A percentile compares a stretch with the other conserved stretches of the same genome.
Evolutionary conservation across 2,329 filamentous ascomycete species (phyloP).

Genomic region (Thielaviopsis ethacetica): DNA sequence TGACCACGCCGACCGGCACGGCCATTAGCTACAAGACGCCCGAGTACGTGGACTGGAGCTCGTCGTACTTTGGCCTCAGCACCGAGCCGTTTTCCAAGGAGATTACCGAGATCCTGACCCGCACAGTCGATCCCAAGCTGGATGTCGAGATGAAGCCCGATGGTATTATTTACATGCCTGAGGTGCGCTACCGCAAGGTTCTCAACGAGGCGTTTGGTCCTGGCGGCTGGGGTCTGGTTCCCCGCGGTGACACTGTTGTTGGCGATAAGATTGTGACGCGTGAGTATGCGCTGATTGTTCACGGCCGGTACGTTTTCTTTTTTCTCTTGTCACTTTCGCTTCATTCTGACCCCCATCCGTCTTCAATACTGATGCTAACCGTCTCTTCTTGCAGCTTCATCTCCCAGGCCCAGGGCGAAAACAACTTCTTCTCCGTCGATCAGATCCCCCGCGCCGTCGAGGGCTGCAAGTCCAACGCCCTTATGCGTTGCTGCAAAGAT

Average conservation of each 20-base stretch:
- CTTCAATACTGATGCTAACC: not conserved
- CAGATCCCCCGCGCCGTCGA: constrained; percentile 88
- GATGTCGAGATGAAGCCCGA: constrained; percentile 97
- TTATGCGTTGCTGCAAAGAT: constrained; percentile 98
- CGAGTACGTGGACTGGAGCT: constrained; percentile 53
- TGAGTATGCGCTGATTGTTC: constrained; percentile 81
- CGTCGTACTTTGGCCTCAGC: constrained; percentile 67
- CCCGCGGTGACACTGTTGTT: constrained; percentile 69
- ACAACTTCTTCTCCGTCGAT: constrained; percentile 80
- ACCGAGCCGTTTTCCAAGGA: constrained; percentile 53
- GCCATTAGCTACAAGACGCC: constrained; percentile 5
- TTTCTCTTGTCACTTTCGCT: not conserved
- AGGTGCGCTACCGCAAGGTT: constrained; percentile 93
- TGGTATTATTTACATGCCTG: constrained; percentile 86
- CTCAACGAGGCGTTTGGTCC: constrained; percentile 85
- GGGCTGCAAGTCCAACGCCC: constrained; percentile 91
- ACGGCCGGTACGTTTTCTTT: constrained; percentile 54
- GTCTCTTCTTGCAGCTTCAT: constrained; percentile 47
- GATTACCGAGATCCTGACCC: constrained; percentile 50
- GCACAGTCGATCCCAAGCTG: constrained; percentile 41
- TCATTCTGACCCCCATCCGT: not conserved
- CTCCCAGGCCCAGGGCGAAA: constrained; percentile 82
- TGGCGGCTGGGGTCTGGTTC: constrained; percentile 88
- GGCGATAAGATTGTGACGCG: constrained; percentile 68
- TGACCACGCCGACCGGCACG: not conserved